These are phyloP conservation scores for Aphanomyces invadans DNA, from an alignment of 352 stramenopile species.

Conservation along the genomic window DNA sequence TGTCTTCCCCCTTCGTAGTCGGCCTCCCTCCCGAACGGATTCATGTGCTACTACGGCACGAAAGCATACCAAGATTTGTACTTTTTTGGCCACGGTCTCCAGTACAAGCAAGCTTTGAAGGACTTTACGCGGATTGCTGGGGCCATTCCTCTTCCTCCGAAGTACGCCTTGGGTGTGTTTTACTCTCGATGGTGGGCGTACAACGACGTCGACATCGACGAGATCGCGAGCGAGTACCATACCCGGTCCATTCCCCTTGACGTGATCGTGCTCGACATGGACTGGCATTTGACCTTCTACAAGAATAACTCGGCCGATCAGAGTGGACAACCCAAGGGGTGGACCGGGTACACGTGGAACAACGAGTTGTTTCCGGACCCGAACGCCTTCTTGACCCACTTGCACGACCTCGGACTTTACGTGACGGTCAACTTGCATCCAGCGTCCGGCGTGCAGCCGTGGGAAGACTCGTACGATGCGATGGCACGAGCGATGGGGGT, in stretches of 20 bases:
- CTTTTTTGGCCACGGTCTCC: constrained; percentile 39
- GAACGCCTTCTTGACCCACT: constrained; percentile 30
- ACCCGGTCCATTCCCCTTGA: constrained; percentile 35
- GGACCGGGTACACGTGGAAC: constrained; percentile 49
- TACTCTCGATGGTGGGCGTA: constrained; percentile 51
- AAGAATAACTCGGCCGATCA: constrained; percentile 33
- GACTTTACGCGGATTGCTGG: constrained; percentile 38
- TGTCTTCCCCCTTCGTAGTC: not conserved
- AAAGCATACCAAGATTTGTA: constrained; percentile 39
- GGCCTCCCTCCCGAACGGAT: constrained; percentile 5
- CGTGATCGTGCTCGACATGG: constrained; percentile 54
- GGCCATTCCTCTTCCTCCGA: constrained; percentile 32
- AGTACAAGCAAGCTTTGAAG: constrained; percentile 34
- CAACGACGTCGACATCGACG: constrained; percentile 32
- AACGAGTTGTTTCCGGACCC: constrained; percentile 37
- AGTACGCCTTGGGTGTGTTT: constrained; percentile 35
- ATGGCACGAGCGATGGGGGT: constrained; percentile 33
- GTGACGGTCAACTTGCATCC: constrained; percentile 47
- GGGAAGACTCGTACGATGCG: constrained; percentile 33
- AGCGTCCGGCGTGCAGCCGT: constrained; percentile 36
- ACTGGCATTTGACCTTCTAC: constrained; percentile 47
- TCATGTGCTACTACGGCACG: constrained; percentile 32
- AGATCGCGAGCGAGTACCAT: constrained; percentile 33
- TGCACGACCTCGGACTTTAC: constrained; percentile 32
- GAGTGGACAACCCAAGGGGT: constrained; percentile 31